Percentiles rank a stretch among this genome's conserved stretches.
These are phyloP conservation scores for Venturia nashicola DNA, from an alignment of 2,329 filamentous ascomycete genomes.

Conservation along the genomic window DNA sequence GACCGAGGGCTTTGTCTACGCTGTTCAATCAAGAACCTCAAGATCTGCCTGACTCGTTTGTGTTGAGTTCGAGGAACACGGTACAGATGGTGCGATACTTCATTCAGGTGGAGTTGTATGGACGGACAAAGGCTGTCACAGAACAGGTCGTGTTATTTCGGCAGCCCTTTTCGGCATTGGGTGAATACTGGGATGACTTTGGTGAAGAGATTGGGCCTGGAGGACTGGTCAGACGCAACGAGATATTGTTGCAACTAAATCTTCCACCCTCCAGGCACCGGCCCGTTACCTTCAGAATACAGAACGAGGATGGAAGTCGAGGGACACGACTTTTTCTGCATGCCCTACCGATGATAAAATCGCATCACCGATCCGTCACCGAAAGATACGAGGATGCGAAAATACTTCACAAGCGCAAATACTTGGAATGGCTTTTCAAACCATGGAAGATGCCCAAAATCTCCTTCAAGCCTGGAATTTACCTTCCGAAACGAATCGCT, in stretches of 20 bases:
- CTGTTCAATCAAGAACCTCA: slow-evolving; percentile 6
- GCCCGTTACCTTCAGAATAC: background rate
- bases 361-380: background rate
- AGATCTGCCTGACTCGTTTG: background rate
- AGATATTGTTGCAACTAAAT: background rate
- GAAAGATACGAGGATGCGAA: slow-evolving; percentile 6
- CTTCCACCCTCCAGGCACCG: background rate
- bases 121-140: background rate
- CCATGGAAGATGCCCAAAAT: slow-evolving; percentile 5
- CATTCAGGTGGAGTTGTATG: slow-evolving; percentile 7
- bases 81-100: slow-evolving; percentile 6
- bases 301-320: background rate
- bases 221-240: background rate
- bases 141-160: slow-evolving; percentile 4
- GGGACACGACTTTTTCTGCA: background rate
- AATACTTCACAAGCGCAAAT: background rate
- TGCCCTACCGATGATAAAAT: slow-evolving; percentile 3
- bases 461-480: slow-evolving; percentile 5
- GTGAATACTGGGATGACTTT: background rate
- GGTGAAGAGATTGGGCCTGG: background rate
- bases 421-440: slow-evolving; percentile 5
- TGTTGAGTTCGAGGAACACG: slow-evolving; percentile 2
- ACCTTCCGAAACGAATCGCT: background rate
- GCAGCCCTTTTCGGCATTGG: background rate
- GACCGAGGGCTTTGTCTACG: background rate